Evolutionary conservation across 768 basidiomycete genomes (phyloP).

Genomic region (Kwoniella heveanensis): DNA sequence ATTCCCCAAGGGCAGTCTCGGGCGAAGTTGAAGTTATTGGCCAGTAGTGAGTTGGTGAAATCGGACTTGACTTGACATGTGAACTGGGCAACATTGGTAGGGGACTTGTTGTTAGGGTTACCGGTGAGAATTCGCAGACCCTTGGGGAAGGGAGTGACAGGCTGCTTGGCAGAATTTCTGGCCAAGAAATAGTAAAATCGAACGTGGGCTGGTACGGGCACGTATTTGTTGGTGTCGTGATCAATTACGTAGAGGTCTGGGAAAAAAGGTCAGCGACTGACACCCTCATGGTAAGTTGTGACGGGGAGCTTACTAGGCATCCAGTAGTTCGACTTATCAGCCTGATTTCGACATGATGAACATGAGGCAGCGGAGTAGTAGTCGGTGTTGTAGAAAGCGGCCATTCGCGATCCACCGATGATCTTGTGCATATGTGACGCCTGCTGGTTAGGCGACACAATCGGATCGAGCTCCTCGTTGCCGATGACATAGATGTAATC

Average conservation of each 20-base stretch:
- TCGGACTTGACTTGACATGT: constrained; percentile 30
- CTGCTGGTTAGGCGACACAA: constrained; percentile 42
- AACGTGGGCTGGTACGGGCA: constrained; percentile 23
- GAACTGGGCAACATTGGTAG: constrained; percentile 22
- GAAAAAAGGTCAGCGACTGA: background rate
- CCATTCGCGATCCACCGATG: constrained; percentile 44
- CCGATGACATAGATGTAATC: constrained; percentile 36
- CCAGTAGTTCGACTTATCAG: constrained; percentile 53
- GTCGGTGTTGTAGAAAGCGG: constrained; percentile 44
- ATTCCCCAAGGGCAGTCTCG: constrained; percentile 37
- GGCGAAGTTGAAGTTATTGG: constrained; percentile 27
- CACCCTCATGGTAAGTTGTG: too few relatives aligned
- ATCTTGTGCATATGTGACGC: constrained; percentile 50
- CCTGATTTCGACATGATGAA: constrained; percentile 37
- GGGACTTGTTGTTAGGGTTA: constrained; percentile 40
- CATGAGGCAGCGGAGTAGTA: constrained; percentile 33
- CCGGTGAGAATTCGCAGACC: constrained; percentile 52
- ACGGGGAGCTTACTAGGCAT: constrained; percentile 30
- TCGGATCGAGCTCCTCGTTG: constrained; percentile 49
- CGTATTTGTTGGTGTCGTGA: constrained; percentile 10
- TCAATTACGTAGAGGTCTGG: constrained; percentile 27
- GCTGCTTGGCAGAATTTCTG: constrained; percentile 32
- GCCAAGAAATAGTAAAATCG: constrained; percentile 53
- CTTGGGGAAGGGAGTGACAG: constrained; percentile 46
- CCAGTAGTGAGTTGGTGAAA: constrained; percentile 19